Conservation (phyloP, 2,329 filamentous ascomycete genomes). For the Moelleriella libera region DNA sequence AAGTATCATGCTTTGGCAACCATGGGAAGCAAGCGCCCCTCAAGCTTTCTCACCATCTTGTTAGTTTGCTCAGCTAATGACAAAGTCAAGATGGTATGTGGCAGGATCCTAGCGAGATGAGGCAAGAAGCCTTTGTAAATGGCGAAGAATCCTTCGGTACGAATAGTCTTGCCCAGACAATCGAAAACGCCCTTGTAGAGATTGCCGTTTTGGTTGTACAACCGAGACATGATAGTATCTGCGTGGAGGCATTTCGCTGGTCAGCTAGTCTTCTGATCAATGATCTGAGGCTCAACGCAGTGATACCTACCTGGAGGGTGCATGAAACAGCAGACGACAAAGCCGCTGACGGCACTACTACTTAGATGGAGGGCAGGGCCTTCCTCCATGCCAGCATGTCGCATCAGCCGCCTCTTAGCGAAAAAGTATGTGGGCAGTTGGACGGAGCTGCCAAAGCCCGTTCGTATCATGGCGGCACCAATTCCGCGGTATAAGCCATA, state of each 20-base stretch:
- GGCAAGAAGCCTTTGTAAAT: constrained; percentile 98
- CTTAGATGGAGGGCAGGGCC: constrained; percentile 78
- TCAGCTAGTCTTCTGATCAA: not conserved
- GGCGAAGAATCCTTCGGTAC: constrained; percentile 79
- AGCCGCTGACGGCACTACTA: constrained; percentile 80
- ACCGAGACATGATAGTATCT: constrained; percentile 96
- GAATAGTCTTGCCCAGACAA: constrained; percentile 79
- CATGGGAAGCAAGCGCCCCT: constrained; percentile 39
- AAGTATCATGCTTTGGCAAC: constrained; percentile 12
- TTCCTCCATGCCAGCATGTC: constrained; percentile 78
- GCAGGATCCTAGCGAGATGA: constrained; percentile 83
- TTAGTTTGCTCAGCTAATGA: constrained; percentile 94
- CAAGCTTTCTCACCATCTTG: constrained; percentile 72
- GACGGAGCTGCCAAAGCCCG: constrained; percentile 88
- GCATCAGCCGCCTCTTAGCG: constrained; percentile 73
- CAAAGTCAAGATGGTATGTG: constrained; percentile 88
- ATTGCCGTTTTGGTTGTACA: constrained; percentile 98
- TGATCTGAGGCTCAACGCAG: not conserved
- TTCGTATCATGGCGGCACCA: constrained; percentile 86
- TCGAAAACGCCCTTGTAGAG: constrained; percentile 91
- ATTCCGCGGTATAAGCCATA: constrained; percentile 81
- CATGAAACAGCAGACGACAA: constrained; percentile 96
- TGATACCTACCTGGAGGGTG: constrained; percentile 65
- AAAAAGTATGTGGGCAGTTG: constrained; percentile 98
- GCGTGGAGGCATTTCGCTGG: not conserved